Conservation (phyloP, 2,329 filamentous ascomycete genomes). For the Trichoderma sp. region DNA sequence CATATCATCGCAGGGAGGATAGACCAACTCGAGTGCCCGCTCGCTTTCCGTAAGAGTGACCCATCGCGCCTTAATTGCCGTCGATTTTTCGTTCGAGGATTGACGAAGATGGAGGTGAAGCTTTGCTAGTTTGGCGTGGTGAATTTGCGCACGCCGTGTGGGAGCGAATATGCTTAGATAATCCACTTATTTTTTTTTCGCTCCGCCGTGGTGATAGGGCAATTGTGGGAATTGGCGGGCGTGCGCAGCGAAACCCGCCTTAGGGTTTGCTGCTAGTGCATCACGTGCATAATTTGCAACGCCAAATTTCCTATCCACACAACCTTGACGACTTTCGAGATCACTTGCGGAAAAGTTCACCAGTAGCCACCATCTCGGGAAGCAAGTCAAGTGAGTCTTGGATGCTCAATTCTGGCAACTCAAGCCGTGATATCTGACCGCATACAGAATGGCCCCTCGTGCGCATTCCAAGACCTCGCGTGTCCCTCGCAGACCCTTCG, state of each 20-base stretch:
- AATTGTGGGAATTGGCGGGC: conserved; percentile 35
- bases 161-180: conserved; percentile 43
- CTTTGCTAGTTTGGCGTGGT: conserved; percentile 41
- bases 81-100: conserved; percentile 47
- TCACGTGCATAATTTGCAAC: conserved; percentile 39
- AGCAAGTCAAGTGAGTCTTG: conserved; percentile 46
- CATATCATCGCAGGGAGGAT: conserved; percentile 27
- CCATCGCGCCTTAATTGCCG: conserved; percentile 68
- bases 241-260: conserved; percentile 35
- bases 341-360: conserved; percentile 39
- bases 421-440: conserved; percentile 37
- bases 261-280: conserved; percentile 39
- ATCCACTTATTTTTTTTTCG: conserved; percentile 40
- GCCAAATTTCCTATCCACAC: conserved; percentile 43
- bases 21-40: conserved; percentile 78
- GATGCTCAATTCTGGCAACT: conserved; percentile 19
- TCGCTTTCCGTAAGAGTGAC: conserved; percentile 86
- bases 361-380: conserved; percentile 45
- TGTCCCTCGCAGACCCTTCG: conserved; percentile 97
- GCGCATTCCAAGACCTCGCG: conserved; percentile 99
- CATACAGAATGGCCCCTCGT: conserved; percentile 49
- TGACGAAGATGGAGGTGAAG: conserved; percentile 43
- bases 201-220: conserved; percentile 39
- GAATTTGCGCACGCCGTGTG: conserved; percentile 47
- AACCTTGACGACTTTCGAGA: conserved; percentile 39